phyloP scores from a whole-genome alignment of 306 rosid species.

The Rubus parviflorus region DNA sequence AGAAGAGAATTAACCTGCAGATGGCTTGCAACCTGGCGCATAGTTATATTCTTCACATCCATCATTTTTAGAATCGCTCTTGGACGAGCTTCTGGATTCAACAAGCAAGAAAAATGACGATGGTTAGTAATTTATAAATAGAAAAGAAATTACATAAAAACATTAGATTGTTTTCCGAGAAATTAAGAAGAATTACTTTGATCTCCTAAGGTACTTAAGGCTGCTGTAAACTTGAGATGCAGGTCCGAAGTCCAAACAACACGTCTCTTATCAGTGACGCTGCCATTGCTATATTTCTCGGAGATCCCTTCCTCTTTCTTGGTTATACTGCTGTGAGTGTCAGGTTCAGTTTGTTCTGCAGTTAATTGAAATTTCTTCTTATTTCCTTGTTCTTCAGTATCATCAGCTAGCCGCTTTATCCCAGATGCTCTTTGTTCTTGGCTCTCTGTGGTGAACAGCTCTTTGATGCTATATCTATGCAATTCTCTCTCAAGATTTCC shows the following conservation, averaged over 20 bases:
- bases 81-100: constrained; percentile 44
- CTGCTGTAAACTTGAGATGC: constrained; percentile 41
- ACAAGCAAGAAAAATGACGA: neutral
- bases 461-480: neutral
- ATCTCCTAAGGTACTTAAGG: constrained; percentile 38
- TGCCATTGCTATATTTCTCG: neutral
- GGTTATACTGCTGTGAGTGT: neutral
- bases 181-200: constrained; percentile 29
- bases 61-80: constrained; percentile 35
- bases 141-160: constrained; percentile 2
- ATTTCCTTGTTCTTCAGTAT: neutral
- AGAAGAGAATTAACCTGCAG: constrained; percentile 46
- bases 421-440: neutral
- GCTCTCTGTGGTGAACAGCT: neutral
- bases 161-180: neutral
- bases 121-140: too few species aligned
- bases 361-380: constrained; percentile 18
- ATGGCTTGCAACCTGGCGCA: constrained; percentile 58
- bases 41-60: constrained; percentile 40
- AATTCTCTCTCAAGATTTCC: neutral
- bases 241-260: constrained; percentile 40
- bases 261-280: constrained; percentile 14
- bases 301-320: constrained; percentile 6
- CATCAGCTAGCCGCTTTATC: constrained; percentile 10
- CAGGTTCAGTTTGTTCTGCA: neutral